Evolutionary conservation across 2,329 filamentous ascomycete genomes (phyloP), one percentile per base, ranked within the genome.

Genomic region (Penicillium sp.): DNA sequence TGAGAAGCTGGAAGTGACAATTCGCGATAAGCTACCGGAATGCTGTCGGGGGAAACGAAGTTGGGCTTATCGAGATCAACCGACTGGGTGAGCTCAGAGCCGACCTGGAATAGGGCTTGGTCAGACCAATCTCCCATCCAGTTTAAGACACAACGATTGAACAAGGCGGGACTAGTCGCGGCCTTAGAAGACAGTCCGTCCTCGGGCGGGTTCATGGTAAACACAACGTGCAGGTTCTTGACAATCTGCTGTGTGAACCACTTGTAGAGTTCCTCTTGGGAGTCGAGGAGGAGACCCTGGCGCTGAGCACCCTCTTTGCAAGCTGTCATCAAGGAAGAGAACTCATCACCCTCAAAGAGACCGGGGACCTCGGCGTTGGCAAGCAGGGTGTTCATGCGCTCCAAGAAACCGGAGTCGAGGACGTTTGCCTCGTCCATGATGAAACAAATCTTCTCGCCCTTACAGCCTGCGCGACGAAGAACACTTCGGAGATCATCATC

Each of bases 81-180:
- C n/a, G 90, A 93, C 60, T 95, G 89, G 1, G 95, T 99, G 52
- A 99, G 84, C 73, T 99, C 94, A 58, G 89, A 91, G 23, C 89
- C 92, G 58, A 99, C 95, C 74, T 99, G 95, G 85, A 95, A 99
- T 18, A 99, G 82, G 34, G 94, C 95, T 76, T 99, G 94, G 72
- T 99, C 94, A 47, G 94, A 99, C 94, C 94, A 99, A 75, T 99
- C 94, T 60, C 94, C 94, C 71, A 99, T 96, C 94, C 94, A 99
- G 76, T 99, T 99, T 64, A 99, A 86, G 45, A 99, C 94, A 70
- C 94, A 99, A 81, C 94, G 88, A 79, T 99, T 99, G 87, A 99
- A 99, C 67, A 99, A 77, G 38, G 94, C 94, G 54, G 94, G 94
- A 82, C 91, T 96, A 3, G 95, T 99, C 26, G 94, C 95, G 51